Conservation (phyloP, 331 rosid species). For the Malus hybrid region DNA sequence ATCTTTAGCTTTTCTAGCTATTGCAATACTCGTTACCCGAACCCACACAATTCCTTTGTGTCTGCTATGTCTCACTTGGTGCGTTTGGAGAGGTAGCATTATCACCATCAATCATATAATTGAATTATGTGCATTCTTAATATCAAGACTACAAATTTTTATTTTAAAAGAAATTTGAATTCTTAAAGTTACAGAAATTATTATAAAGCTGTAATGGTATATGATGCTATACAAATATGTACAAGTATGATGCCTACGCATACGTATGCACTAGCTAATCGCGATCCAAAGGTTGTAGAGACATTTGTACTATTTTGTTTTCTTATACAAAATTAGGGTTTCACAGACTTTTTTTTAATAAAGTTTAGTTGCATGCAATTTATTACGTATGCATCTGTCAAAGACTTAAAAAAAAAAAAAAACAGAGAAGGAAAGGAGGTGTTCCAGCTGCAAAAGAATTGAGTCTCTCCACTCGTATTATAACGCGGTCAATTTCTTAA, state of each 20-base stretch:
- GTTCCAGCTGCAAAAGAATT: background rate
- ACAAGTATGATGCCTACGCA: background rate
- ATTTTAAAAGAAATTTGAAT: background rate
- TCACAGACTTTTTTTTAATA: too few species aligned
- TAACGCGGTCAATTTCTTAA: too few species aligned
- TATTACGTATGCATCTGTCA: background rate
- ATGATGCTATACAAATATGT: background rate
- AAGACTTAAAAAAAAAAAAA: background rate
- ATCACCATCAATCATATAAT: background rate
- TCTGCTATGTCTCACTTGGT: slow-evolving; percentile 8
- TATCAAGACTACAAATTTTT: background rate
- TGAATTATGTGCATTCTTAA: background rate
- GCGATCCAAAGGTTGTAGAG: background rate
- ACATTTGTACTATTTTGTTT: background rate
- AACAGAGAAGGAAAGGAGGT: too few species aligned
- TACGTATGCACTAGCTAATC: background rate
- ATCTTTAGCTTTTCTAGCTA: slow-evolving; percentile 27
- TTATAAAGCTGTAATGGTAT: background rate
- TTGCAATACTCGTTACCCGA: slow-evolving; percentile 1
- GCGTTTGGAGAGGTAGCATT: slow-evolving; percentile 1
- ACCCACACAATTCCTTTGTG: slow-evolving; percentile 3
- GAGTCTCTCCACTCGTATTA: background rate
- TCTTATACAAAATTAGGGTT: too few species aligned
- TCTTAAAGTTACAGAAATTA: background rate
- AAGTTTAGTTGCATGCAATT: background rate